Conservation (phyloP, 768 basidiomycete genomes). For the Mycena leptocephala region DNA sequence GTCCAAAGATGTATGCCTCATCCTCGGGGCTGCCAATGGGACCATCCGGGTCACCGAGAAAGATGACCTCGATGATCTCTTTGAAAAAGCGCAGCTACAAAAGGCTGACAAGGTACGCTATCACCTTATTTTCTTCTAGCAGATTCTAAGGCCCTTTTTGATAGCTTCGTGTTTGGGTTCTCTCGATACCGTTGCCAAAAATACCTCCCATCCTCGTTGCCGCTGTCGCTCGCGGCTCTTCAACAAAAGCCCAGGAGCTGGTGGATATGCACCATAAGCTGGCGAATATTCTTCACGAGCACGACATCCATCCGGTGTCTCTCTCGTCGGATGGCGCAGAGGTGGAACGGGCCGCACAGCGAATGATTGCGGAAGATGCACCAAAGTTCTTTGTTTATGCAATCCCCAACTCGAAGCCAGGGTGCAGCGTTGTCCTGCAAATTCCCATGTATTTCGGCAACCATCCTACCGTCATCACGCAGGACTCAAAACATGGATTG, state of each 20-base stretch:
- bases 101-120: slow-evolving; percentile 35
- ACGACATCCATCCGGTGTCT: slow-evolving; percentile 44
- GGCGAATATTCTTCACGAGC: slow-evolving; percentile 41
- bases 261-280: slow-evolving; percentile 27
- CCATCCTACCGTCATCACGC: slow-evolving; percentile 45
- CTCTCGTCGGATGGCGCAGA: slow-evolving; percentile 54
- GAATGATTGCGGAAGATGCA: slow-evolving; percentile 23
- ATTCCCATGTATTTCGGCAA: slow-evolving; percentile 30
- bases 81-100: slow-evolving; percentile 20
- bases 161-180: neutral
- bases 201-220: slow-evolving; percentile 54
- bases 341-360: slow-evolving; percentile 48
- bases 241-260: slow-evolving; percentile 38
- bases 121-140: too few species aligned
- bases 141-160: too few species aligned
- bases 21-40: slow-evolving; percentile 30
- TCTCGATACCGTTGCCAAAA: slow-evolving; percentile 25
- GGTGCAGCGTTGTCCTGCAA: neutral
- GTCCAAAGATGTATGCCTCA: slow-evolving; percentile 21
- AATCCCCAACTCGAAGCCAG: neutral
- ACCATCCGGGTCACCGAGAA: slow-evolving; percentile 17
- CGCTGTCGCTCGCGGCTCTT: slow-evolving; percentile 45
- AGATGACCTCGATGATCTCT: slow-evolving; percentile 27
- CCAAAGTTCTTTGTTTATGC: neutral
- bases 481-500: slow-evolving; percentile 54